Evolutionary conservation across 129 eudicot genomes (phyloP), one percentile per base, ranked within the genome.

Genomic region (Artemisia annua): DNA sequence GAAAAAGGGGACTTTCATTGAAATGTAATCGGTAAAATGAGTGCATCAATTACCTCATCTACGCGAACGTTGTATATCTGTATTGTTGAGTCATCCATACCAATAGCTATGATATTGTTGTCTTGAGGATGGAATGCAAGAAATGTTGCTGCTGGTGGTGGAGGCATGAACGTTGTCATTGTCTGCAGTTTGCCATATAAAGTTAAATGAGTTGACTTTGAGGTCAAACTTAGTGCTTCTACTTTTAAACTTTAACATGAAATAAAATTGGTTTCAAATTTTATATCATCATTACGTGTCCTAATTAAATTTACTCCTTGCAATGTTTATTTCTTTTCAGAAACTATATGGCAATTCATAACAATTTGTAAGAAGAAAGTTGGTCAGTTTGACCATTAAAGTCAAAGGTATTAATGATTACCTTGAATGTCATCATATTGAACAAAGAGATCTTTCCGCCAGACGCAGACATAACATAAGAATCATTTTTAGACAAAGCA

Each of bases 81-180:
- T 46, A 88, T 88, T 5, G 95, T 69, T 20, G 90, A 88, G 79
- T 88, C 95, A 66, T 88, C 95, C 95, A 88, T 88, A 28, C 95
- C 95, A 50, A 88, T 88, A 54, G 96, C 96, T 65, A 89, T 89
- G 52, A 89, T 86, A 82, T 89, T 89, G 65, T 89, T 89, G 71
- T 89, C 96, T 75, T 86, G 96, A 10, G 96, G 96, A 83, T 89
- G 96, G 76, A 89, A 89, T 16, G 96, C 96, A 62, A 89, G 86
- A 77, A 83, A 89, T 6, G 96, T 89, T 46, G 96, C 91, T 58
- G 91, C 96, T 16, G 96, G 96, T 71, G 96, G 91, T 0, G 96
- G 88, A 73, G 96, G 89, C 96, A 89, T 89, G 77, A 89, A 89
- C 3, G 89, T 84, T 50, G 92, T 86, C 96, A 90, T 90, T 24